These are phyloP conservation scores for Aspergillus intermedius DNA, from an alignment of 2,329 filamentous ascomycete genomes.

Conservation along the genomic window DNA sequence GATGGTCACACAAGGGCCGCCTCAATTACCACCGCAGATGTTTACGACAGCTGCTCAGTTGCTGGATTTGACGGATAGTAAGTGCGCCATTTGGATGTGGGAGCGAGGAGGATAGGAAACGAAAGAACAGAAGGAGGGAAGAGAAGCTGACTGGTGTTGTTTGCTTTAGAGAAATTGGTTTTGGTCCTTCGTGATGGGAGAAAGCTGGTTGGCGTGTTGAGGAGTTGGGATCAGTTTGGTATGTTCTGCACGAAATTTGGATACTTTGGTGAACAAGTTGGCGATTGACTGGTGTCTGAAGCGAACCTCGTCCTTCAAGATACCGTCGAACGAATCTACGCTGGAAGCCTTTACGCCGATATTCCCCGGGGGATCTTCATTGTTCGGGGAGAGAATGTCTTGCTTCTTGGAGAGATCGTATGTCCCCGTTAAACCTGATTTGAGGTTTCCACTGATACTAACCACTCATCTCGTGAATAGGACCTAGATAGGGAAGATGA, in stretches of 20 bases:
- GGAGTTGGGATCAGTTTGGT: constrained; percentile 99
- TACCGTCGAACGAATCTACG: constrained; percentile 82
- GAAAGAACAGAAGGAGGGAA: background rate
- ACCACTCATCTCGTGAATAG: constrained; percentile 24
- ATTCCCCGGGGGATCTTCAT: constrained; percentile 81
- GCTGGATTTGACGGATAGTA: constrained; percentile 95
- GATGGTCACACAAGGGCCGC: constrained; percentile 32
- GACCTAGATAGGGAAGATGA: constrained; percentile 95
- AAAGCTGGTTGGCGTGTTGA: constrained; percentile 84
- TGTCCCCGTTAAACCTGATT: constrained; percentile 9
- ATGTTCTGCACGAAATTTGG: constrained; percentile 26
- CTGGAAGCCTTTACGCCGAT: constrained; percentile 70
- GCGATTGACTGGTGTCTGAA: constrained; percentile 32
- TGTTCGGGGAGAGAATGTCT: constrained; percentile 93
- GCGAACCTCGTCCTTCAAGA: constrained; percentile 93
- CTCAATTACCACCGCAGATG: constrained; percentile 70
- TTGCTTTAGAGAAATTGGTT: constrained; percentile 76
- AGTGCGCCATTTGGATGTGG: constrained; percentile 30
- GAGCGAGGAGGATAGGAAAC: background rate
- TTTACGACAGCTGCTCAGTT: constrained; percentile 96
- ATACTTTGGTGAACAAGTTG: background rate
- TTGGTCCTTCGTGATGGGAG: constrained; percentile 85
- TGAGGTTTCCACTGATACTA: background rate
- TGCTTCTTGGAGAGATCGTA: constrained; percentile 84
- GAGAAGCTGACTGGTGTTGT: constrained; percentile 1